Percentiles rank a stretch among this genome's conserved stretches.
These are phyloP conservation scores for Arctostaphylos glauca DNA, from an alignment of 148 eudicot species.

Conservation along the genomic window DNA sequence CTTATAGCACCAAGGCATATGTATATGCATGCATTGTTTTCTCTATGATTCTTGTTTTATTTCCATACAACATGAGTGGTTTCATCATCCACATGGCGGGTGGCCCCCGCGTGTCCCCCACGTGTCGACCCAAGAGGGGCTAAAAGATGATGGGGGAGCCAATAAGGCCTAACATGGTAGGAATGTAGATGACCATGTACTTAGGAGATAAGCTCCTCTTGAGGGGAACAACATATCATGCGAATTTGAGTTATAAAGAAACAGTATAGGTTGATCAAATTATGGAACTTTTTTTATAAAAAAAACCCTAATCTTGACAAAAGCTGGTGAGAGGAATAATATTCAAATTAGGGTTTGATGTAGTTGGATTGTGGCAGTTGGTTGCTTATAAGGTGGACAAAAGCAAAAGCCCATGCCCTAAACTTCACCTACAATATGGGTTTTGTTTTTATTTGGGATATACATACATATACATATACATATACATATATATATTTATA, in stretches of 20 bases:
- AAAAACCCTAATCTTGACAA: not conserved
- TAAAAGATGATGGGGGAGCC: conserved; percentile 22
- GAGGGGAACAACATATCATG: conserved; percentile 54
- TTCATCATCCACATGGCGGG: not conserved
- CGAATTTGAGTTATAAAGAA: conserved; percentile 31
- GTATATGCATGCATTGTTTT: not conserved
- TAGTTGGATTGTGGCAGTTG: not conserved
- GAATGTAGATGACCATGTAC: conserved; percentile 26
- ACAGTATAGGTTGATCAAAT: conserved; percentile 11
- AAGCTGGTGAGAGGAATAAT: conserved; percentile 9
- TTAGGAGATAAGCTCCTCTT: conserved; percentile 21
- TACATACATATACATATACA: too few species aligned
- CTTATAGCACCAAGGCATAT: not conserved
- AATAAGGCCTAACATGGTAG: conserved; percentile 22
- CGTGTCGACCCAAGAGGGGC: conserved; percentile 19
- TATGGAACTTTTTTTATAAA: conserved; percentile 21
- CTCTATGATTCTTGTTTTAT: not conserved
- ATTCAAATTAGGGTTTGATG: not conserved
- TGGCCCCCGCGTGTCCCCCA: too few species aligned
- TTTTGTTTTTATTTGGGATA: not conserved
- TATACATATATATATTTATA: too few species aligned
- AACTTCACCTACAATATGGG: conserved; percentile 12
- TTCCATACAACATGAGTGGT: not conserved
- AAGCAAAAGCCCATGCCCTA: conserved; percentile 15
- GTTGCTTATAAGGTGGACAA: conserved; percentile 29